Conservation (phyloP, 345 rosid genomes). For the Carallia brachiata region DNA sequence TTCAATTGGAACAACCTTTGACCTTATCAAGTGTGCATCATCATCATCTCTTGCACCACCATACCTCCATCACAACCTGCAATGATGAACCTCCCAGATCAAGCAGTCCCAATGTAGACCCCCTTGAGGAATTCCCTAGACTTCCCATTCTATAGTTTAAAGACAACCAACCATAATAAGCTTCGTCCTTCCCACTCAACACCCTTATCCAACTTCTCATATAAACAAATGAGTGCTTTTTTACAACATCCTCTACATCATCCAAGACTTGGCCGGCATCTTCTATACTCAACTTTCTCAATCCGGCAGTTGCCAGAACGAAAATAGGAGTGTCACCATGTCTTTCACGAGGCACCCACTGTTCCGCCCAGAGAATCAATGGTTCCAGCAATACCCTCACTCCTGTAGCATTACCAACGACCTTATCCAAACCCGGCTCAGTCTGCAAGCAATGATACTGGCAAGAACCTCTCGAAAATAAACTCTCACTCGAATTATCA, state of each 20-base stretch:
- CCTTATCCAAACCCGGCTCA: conserved; percentile 57
- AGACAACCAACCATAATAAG: conserved; percentile 67
- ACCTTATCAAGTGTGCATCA: conserved; percentile 31
- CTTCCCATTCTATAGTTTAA: conserved; percentile 50
- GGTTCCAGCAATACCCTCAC: conserved; percentile 49
- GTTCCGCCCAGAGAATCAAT: conserved; percentile 39
- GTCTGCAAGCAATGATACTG: conserved; percentile 65
- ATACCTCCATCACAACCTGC: conserved; percentile 52
- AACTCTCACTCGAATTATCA: conserved; percentile 28
- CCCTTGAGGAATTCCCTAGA: conserved; percentile 35
- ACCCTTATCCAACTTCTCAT: conserved; percentile 47
- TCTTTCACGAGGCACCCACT: conserved; percentile 44
- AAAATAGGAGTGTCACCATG: conserved; percentile 50
- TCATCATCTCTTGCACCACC: conserved; percentile 20
- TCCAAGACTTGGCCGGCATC: conserved; percentile 44
- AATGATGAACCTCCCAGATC: conserved; percentile 70
- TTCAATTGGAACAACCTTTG: conserved; percentile 31
- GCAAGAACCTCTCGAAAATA: conserved; percentile 28
- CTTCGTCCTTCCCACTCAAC: conserved; percentile 63
- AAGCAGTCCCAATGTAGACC: conserved; percentile 48
- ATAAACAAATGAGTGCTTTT: conserved; percentile 37
- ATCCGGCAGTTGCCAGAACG: conserved; percentile 62
- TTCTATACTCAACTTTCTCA: conserved; percentile 39
- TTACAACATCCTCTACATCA: conserved; percentile 39
- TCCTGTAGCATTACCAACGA: conserved; percentile 45